Evolutionary conservation across 1,284 basidiomycete genomes (phyloP).

Genomic region (Cutaneotrichosporon spelunceum): DNA sequence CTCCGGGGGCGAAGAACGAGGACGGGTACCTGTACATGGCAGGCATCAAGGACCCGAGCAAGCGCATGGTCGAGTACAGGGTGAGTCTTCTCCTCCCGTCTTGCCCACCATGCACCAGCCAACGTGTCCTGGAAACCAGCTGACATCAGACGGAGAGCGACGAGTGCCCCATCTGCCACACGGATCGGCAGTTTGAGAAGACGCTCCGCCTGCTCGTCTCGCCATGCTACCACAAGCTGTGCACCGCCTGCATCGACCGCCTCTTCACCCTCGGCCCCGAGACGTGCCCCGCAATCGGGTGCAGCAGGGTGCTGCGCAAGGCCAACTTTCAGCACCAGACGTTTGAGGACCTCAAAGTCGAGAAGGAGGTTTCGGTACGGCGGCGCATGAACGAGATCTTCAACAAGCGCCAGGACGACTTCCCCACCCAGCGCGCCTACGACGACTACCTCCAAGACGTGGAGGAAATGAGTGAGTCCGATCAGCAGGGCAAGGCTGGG

Average conservation of each 20-base stretch:
- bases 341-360: slow-evolving; percentile 92
- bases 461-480: slow-evolving; percentile 80
- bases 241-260: slow-evolving; percentile 95
- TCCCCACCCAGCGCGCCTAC: slow-evolving; percentile 73
- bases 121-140: background rate
- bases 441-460: slow-evolving; percentile 96
- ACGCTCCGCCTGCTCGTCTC: slow-evolving; percentile 90
- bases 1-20: slow-evolving; percentile 25
- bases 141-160: slow-evolving; percentile 75
- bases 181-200: slow-evolving; percentile 92
- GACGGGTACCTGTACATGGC: slow-evolving; percentile 46
- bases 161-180: slow-evolving; percentile 95
- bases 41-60: slow-evolving; percentile 44
- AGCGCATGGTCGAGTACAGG: slow-evolving; percentile 44
- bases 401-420: slow-evolving; percentile 90
- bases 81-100: slow-evolving; percentile 25
- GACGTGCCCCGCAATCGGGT: slow-evolving; percentile 77
- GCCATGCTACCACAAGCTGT: slow-evolving; percentile 99
- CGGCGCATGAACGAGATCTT: slow-evolving; percentile 85
- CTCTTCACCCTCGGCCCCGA: slow-evolving; percentile 94
- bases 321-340: slow-evolving; percentile 93
- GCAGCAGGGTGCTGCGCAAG: slow-evolving; percentile 83
- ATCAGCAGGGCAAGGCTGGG: background rate
- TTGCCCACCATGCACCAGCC: too few relatives aligned
- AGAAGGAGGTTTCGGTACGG: slow-evolving; percentile 91